These are phyloP conservation scores for Rhizopogon vinicolor DNA, from an alignment of 768 basidiomycete genomes.

Conservation along the genomic window DNA sequence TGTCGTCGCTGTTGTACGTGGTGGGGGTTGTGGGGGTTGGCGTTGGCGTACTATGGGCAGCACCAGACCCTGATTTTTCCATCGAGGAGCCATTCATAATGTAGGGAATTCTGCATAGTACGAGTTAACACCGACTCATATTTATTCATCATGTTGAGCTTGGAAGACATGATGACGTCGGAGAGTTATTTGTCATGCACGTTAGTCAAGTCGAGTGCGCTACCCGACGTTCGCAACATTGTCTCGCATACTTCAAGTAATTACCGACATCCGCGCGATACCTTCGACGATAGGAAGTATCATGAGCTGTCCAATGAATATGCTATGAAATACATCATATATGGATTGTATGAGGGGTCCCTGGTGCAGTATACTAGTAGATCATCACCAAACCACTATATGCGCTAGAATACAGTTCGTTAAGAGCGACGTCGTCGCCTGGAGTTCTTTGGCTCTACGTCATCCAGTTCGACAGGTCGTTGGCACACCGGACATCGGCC, in stretches of 20 bases:
- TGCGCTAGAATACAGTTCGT: neutral
- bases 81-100: neutral
- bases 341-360: neutral
- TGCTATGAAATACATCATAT: constrained; percentile 7
- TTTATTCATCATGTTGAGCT: neutral
- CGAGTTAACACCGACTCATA: neutral
- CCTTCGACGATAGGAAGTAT: too few species aligned
- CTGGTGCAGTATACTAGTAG: neutral
- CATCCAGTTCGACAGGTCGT: constrained; percentile 54
- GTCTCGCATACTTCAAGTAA: too few species aligned
- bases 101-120: neutral
- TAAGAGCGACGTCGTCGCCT: constrained; percentile 18
- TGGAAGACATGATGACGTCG: neutral
- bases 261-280: too few species aligned
- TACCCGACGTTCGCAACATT: too few species aligned
- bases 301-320: constrained; percentile 12
- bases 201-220: neutral
- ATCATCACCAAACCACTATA: neutral
- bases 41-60: too few species aligned
- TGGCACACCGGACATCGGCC: constrained; percentile 90
- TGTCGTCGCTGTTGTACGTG: constrained; percentile 9
- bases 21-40: constrained; percentile 6
- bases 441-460: constrained; percentile 30
- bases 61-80: neutral
- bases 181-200: neutral